Conservation (phyloP, 441 rosid species). For the Populus hybrid region DNA sequence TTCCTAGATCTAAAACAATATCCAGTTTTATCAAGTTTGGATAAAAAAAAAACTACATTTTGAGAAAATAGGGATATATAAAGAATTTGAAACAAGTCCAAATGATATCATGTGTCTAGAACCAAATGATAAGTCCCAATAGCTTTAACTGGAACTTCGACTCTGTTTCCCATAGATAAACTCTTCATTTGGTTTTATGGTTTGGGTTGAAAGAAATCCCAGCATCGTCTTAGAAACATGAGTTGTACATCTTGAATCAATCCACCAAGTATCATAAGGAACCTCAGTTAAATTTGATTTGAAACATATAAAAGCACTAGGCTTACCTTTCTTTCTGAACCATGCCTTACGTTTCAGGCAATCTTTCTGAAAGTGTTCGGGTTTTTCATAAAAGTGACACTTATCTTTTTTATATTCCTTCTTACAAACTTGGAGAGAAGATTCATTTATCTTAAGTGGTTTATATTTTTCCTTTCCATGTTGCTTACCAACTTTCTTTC, state of each 20-base stretch:
- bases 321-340: constrained; percentile 6
- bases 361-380: background rate
- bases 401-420: background rate
- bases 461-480: background rate
- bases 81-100: background rate
- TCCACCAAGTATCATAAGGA: background rate
- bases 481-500: background rate
- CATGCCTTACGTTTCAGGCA: constrained; percentile 1
- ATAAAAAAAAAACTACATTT: background rate
- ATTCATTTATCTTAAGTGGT: background rate
- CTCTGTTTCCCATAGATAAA: background rate
- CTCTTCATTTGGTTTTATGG: background rate
- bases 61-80: background rate
- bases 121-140: background rate
- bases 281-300: constrained; percentile 1
- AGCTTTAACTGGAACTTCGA: background rate
- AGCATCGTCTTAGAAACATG: constrained; percentile 1
- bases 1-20: background rate
- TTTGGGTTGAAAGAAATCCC: background rate
- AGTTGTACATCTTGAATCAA: background rate
- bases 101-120: background rate
- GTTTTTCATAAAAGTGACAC: background rate
- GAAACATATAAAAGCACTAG: background rate
- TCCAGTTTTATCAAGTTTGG: background rate
- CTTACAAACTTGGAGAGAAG: background rate